Conservation (phyloP, 176 grass and related monocot genomes). For the Lolium rigidum region DNA sequence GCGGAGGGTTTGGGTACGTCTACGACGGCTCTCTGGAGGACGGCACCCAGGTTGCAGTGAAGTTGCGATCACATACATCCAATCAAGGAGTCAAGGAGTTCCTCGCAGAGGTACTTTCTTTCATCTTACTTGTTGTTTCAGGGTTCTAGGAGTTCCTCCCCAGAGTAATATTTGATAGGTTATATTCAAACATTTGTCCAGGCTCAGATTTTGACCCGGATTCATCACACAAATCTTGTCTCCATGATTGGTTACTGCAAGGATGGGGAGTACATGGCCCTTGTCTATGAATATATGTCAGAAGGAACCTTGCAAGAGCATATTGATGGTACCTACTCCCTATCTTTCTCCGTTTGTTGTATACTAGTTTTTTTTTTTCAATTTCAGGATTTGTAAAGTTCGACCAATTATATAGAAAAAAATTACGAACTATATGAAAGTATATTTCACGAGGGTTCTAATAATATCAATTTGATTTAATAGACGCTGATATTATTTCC, state of each 20-base stretch:
- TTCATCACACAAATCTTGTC: not conserved
- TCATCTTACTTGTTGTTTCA: not conserved
- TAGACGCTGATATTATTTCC: too few species aligned
- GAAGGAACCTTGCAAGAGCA: not conserved
- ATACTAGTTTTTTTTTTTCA: too few species aligned
- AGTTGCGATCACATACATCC: not conserved
- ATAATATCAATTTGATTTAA: too few species aligned
- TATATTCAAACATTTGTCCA: not conserved
- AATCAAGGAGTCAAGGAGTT: not conserved
- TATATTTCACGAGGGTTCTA: too few species aligned
- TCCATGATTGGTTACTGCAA: not conserved
- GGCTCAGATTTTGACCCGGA: conserved; percentile 2
- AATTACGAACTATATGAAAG: too few species aligned
- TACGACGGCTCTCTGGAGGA: not conserved
- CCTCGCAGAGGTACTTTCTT: not conserved
- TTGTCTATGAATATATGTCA: not conserved
- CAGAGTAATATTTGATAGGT: not conserved
- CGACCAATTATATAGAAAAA: too few species aligned
- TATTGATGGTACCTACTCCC: not conserved
- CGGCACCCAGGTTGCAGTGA: not conserved
- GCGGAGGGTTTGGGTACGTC: not conserved
- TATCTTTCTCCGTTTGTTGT: too few species aligned
- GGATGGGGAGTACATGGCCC: not conserved
- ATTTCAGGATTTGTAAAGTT: too few species aligned
- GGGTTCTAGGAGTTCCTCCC: too few species aligned